These are phyloP conservation scores for Cyberlindnera mrakii DNA, from an alignment of 805 yeast genomes.

Conservation along the genomic window DNA sequence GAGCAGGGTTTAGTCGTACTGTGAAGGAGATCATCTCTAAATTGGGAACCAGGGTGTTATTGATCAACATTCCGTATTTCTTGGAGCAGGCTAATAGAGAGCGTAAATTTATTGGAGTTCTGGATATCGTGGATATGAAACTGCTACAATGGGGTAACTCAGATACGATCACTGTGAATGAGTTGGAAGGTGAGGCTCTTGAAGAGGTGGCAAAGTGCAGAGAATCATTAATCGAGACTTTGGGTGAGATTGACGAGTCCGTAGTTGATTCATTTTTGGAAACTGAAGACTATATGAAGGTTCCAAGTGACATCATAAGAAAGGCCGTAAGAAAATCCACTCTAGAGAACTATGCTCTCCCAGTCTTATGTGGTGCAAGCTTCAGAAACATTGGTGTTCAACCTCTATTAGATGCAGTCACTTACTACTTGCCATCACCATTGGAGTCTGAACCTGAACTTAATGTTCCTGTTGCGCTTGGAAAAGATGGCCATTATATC, in stretches of 20 bases:
- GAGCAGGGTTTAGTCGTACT: conserved; percentile 91
- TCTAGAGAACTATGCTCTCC: conserved; percentile 49
- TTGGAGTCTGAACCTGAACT: conserved; percentile 58
- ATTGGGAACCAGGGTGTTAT: conserved; percentile 64
- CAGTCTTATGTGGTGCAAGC: conserved; percentile 90
- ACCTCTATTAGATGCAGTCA: conserved; percentile 81
- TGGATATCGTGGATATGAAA: conserved; percentile 67
- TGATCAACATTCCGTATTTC: conserved; percentile 77
- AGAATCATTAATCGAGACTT: conserved; percentile 73
- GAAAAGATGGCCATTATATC: conserved; percentile 42
- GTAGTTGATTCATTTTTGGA: conserved; percentile 76
- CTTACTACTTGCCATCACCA: conserved; percentile 79
- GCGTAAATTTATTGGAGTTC: conserved; percentile 53
- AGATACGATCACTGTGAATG: conserved; percentile 40
- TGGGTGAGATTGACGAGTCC: conserved; percentile 77
- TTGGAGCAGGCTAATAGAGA: conserved; percentile 34
- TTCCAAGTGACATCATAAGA: conserved; percentile 50
- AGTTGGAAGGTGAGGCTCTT: conserved; percentile 33
- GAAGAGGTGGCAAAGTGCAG: conserved; percentile 53
- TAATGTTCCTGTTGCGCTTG: conserved; percentile 33
- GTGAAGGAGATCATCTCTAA: conserved; percentile 77
- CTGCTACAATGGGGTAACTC: conserved; percentile 47
- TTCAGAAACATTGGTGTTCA: conserved; percentile 93
- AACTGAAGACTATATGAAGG: conserved; percentile 61
- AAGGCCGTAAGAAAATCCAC: conserved; percentile 62